Percentiles rank a stretch among this genome's conserved stretches.
phyloP scores from a whole-genome alignment of 495 filamentous ascomycete species.

The Tuber magnatum region DNA sequence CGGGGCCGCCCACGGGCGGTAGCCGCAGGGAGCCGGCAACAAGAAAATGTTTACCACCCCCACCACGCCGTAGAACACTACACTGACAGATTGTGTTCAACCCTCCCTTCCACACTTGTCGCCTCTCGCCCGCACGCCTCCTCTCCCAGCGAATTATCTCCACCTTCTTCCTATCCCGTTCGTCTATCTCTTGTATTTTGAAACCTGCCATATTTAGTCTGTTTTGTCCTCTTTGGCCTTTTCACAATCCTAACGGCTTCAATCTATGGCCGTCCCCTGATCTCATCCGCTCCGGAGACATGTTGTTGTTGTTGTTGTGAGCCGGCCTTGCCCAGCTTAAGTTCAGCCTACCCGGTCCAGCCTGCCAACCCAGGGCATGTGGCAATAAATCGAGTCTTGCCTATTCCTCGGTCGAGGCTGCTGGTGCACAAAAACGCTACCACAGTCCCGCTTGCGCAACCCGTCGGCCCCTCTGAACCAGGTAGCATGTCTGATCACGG shows the following conservation, averaged over 20 bases:
- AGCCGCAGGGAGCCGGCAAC: not conserved
- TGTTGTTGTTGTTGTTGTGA: constrained; percentile 36
- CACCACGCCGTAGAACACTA: not conserved
- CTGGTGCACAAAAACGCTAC: constrained; percentile 39
- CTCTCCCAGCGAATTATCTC: not conserved
- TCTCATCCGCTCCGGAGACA: constrained; percentile 2
- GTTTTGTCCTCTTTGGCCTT: not conserved
- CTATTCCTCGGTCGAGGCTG: constrained; percentile 37
- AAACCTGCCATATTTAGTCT: not conserved
- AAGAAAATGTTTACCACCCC: not conserved
- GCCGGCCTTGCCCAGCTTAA: constrained; percentile 11
- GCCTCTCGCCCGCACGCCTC: not conserved
- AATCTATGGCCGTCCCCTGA: not conserved
- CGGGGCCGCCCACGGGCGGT: not conserved
- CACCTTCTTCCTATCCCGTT: not conserved
- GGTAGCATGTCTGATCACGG: constrained; percentile 41
- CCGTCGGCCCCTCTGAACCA: constrained; percentile 40
- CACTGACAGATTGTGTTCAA: not conserved
- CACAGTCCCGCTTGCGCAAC: constrained; percentile 40
- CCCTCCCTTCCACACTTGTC: not conserved
- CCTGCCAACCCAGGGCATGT: constrained; percentile 31
- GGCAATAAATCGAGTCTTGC: constrained; percentile 31
- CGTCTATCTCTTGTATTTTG: not conserved
- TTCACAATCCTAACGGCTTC: not conserved
- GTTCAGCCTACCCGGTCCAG: not conserved